Conservation (phyloP, 805 yeast species). For the Metschnikowia hibisci region DNA sequence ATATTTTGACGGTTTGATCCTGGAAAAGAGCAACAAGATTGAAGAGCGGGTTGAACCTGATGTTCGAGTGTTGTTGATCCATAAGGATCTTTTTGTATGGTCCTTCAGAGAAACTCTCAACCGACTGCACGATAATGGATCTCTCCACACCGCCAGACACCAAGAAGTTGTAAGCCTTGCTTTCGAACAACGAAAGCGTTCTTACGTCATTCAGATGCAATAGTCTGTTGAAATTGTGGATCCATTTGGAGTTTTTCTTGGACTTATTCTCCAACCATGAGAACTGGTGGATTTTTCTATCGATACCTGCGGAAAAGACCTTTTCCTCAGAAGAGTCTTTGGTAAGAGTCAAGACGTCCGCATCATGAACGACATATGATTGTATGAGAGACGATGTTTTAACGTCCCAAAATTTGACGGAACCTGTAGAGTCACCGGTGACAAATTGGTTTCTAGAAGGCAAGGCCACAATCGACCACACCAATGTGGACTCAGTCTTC, state of each 20-base stretch:
- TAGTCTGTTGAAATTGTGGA: slow-evolving; percentile 67
- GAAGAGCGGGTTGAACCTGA: slow-evolving; percentile 43
- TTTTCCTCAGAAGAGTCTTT: slow-evolving; percentile 56
- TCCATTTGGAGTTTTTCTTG: slow-evolving; percentile 55
- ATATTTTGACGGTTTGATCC: slow-evolving; percentile 75
- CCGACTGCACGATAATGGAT: slow-evolving; percentile 60
- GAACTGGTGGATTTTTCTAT: slow-evolving; percentile 81
- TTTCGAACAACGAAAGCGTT: slow-evolving; percentile 64
- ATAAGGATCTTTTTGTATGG: slow-evolving; percentile 67
- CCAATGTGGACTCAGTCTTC: slow-evolving; percentile 78
- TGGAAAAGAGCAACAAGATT: slow-evolving; percentile 72
- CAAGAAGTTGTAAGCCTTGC: slow-evolving; percentile 62
- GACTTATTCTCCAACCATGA: slow-evolving; percentile 37
- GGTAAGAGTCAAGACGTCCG: slow-evolving; percentile 78
- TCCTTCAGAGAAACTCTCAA: slow-evolving; percentile 66
- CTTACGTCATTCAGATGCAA: slow-evolving; percentile 86
- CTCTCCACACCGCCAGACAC: slow-evolving; percentile 84
- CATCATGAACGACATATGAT: slow-evolving; percentile 79
- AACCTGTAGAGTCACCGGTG: slow-evolving; percentile 96
- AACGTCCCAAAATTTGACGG: slow-evolving; percentile 89
- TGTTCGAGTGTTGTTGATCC: slow-evolving; percentile 53
- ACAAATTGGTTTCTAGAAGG: slow-evolving; percentile 68
- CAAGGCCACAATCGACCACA: slow-evolving; percentile 78
- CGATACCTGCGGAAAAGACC: slow-evolving; percentile 88
- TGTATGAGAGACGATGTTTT: slow-evolving; percentile 72